Conservation (phyloP, 2,329 filamentous ascomycete genomes). For the Ophiocordyceps unilateralis region DNA sequence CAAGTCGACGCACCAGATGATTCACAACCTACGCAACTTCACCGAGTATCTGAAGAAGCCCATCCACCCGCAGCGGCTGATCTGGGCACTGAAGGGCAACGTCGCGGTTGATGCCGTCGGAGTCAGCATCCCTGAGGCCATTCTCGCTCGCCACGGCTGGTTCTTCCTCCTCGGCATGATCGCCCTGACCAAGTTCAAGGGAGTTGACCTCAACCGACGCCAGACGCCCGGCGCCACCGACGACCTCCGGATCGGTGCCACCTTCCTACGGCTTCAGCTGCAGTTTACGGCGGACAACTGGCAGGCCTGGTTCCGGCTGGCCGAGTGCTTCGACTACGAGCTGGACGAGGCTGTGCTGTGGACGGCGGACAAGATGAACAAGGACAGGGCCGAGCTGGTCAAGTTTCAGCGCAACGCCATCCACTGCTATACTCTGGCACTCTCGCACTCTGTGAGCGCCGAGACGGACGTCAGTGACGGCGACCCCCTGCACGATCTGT, state of each 20-base stretch:
- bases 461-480: slow-evolving; percentile 27
- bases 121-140: slow-evolving; percentile 50
- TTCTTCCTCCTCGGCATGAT: slow-evolving; percentile 84
- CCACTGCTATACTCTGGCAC: slow-evolving; percentile 53
- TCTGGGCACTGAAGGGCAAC: slow-evolving; percentile 63
- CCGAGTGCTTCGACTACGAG: slow-evolving; percentile 75
- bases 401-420: slow-evolving; percentile 65
- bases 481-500: slow-evolving; percentile 39
- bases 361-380: slow-evolving; percentile 85
- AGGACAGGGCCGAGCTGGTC: slow-evolving; percentile 56
- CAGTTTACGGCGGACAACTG: slow-evolving; percentile 69
- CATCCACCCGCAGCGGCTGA: slow-evolving; percentile 66
- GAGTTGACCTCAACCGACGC: slow-evolving; percentile 52
- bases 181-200: slow-evolving; percentile 67
- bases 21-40: slow-evolving; percentile 76
- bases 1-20: slow-evolving; percentile 62
- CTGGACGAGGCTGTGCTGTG: slow-evolving; percentile 76
- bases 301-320: slow-evolving; percentile 83
- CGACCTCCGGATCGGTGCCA: slow-evolving; percentile 66
- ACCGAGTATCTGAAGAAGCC: slow-evolving; percentile 67
- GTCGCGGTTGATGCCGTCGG: slow-evolving; percentile 56
- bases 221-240: slow-evolving; percentile 65
- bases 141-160: slow-evolving; percentile 70
- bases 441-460: slow-evolving; percentile 34
- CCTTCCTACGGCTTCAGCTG: slow-evolving; percentile 64